phyloP scores from a whole-genome alignment of 805 yeast species.

The Saccharomyces eubayanus region DNA sequence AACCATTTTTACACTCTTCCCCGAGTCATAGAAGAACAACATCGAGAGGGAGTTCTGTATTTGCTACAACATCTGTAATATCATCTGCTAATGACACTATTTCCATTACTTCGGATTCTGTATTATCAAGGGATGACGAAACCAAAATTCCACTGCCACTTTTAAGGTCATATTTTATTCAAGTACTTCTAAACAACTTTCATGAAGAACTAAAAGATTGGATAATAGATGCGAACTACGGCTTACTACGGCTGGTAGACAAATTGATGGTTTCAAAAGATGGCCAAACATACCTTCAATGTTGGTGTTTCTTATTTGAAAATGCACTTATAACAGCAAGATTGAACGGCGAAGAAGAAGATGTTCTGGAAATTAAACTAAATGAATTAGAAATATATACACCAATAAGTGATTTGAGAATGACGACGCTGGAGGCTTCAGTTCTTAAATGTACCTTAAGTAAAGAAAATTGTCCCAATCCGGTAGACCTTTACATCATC shows the following conservation, averaged over 20 bases:
- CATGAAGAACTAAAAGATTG: conserved; percentile 15
- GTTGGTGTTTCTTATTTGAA: conserved; percentile 32
- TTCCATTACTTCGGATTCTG: neutral
- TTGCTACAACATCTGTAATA: conserved; percentile 8
- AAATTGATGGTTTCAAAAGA: conserved; percentile 26
- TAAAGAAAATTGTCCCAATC: neutral
- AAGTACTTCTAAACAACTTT: conserved; percentile 15
- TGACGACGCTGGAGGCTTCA: conserved; percentile 19
- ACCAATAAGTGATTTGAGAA: conserved; percentile 7
- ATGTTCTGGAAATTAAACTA: conserved; percentile 7
- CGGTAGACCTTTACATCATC: conserved; percentile 7
- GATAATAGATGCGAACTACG: conserved; percentile 28
- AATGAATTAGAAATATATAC: conserved; percentile 9
- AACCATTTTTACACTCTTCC: neutral
- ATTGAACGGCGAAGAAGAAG: conserved; percentile 4
- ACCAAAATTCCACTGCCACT: conserved; percentile 12
- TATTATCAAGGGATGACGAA: neutral
- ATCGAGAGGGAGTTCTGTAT: conserved; percentile 7
- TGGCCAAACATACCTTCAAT: conserved; percentile 18
- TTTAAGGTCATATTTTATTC: conserved; percentile 21
- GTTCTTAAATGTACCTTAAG: conserved; percentile 14
- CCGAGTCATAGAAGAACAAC: neutral
- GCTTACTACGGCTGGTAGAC: conserved; percentile 33
- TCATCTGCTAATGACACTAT: conserved; percentile 9
- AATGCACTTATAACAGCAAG: conserved; percentile 15